Conservation (phyloP, 352 stramenopile species). For the Phytopythium oedochilum region DNA sequence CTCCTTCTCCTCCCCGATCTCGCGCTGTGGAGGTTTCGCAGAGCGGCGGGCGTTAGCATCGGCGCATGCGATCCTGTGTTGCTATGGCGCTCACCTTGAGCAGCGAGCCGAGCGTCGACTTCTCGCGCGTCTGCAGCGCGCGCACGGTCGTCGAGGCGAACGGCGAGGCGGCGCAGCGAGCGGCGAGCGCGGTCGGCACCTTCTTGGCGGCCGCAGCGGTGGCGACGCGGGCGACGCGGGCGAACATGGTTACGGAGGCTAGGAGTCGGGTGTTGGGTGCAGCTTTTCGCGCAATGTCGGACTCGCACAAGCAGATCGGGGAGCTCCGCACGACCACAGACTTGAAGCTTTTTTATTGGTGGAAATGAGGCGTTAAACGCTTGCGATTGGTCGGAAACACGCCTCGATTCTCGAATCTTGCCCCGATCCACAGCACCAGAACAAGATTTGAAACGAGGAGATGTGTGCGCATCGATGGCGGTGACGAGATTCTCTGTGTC, state of each 20-base stretch:
- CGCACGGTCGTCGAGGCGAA: slow-evolving; percentile 12
- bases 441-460: too few relatives aligned
- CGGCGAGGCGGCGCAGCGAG: slow-evolving; percentile 9
- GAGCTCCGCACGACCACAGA: slow-evolving; percentile 2
- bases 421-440: background rate
- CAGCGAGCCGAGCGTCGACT: slow-evolving; percentile 40
- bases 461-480: too few relatives aligned
- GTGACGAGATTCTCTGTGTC: background rate
- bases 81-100: slow-evolving; percentile 19
- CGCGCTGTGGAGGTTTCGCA: slow-evolving; percentile 44
- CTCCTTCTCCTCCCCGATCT: slow-evolving; percentile 79
- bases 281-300: background rate
- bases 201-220: slow-evolving; percentile 21
- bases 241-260: slow-evolving; percentile 23
- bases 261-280: background rate
- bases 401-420: slow-evolving; percentile 1
- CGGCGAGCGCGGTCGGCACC: slow-evolving; percentile 12
- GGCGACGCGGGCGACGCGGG: slow-evolving; percentile 34
- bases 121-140: slow-evolving; percentile 45
- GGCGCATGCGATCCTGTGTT: background rate
- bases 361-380: background rate
- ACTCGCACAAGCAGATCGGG: background rate
- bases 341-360: background rate
- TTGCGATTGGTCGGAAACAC: slow-evolving; percentile 1
- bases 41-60: background rate